These are phyloP conservation scores for Niebla homalea DNA, from an alignment of 495 filamentous ascomycete genomes.

Conservation along the genomic window DNA sequence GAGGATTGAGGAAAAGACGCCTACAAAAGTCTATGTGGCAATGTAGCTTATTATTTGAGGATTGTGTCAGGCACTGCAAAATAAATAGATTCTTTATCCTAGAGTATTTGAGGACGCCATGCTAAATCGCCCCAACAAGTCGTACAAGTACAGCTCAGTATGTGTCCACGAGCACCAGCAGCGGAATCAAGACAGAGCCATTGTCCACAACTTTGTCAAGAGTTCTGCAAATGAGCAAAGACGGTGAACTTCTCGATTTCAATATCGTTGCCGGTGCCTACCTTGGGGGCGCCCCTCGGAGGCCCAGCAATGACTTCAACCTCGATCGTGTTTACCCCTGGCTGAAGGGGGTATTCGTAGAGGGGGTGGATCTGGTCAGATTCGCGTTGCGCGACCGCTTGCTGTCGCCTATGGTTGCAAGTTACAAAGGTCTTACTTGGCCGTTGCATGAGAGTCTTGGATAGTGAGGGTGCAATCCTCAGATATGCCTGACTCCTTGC, in stretches of 20 bases:
- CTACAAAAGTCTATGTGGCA: too few relatives aligned
- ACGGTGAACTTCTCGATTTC: conserved; percentile 58
- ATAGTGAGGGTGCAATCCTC: conserved; percentile 49
- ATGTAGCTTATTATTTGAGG: too few relatives aligned
- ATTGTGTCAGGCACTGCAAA: too few relatives aligned
- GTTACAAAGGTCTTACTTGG: conserved; percentile 53
- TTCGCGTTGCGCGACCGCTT: conserved; percentile 32
- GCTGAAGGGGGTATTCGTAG: conserved; percentile 46
- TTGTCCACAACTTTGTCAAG: not conserved
- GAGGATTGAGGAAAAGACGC: too few relatives aligned
- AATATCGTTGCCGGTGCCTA: conserved; percentile 39
- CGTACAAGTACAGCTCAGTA: not conserved
- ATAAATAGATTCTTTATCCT: too few relatives aligned
- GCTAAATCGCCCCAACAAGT: not conserved
- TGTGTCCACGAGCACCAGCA: not conserved
- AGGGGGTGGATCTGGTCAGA: conserved; percentile 33
- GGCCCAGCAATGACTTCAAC: conserved; percentile 51
- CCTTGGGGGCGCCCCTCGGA: conserved; percentile 40
- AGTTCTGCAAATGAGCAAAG: conserved; percentile 39
- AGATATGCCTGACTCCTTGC: conserved; percentile 49
- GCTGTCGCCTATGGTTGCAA: conserved; percentile 30
- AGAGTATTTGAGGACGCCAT: too few relatives aligned
- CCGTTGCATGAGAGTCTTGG: conserved; percentile 40
- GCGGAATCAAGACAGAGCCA: not conserved
- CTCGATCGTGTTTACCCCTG: conserved; percentile 53